Base-by-base conservation (phyloP, 495 filamentous ascomycete species). In the Neurospora intermedia region DNA sequence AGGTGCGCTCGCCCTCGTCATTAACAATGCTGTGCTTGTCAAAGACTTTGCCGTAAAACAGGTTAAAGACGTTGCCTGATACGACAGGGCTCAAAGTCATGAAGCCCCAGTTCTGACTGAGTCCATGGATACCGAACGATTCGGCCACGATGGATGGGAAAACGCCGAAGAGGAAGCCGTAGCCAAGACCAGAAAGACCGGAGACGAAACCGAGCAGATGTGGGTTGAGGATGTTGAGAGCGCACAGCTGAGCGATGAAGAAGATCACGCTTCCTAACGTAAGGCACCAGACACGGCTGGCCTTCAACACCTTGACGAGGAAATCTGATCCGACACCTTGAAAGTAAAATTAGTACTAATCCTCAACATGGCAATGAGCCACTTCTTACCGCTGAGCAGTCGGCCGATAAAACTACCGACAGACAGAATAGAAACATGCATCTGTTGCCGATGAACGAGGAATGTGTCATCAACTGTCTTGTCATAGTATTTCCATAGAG, bases 121-220 rank as follows among this genome's bases (percentile, higher is more conserved):
- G 85, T n/a, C 96, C 94, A 73, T 89, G 85, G 45, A 97, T 89
- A 39, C 96, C 96, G 80, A 99, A 99, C 4, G 91, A 90, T 78
- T 98, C 94, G 15, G 94, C 92, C 4, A 94, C 91, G 69, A 99
- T 89, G 1, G 96, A 92, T 10, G 96, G 96, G 83, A 92, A 97
- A 71, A 97, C 94, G 76, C 96, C 96, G 78, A 98, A 98, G 3
- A 98, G 86, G 76, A 97, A 93, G 1, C 96, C 96, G 82, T 99
- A 99, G 6, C 90, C 96, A 8, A 98, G 84, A 15, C 96, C 96
- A 6, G 91, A 97, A 54, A 97, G 85, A 2, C 87, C 87, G 2
- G 94, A 97, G 41, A 98, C 90, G 46, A 92, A 80, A 74, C 86
- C 89, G 4, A 98, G 89, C 42, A 87, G 82, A 78, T 95, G 87